Conservation (phyloP, 2,329 filamentous ascomycete genomes). For the Phoma sp. region DNA sequence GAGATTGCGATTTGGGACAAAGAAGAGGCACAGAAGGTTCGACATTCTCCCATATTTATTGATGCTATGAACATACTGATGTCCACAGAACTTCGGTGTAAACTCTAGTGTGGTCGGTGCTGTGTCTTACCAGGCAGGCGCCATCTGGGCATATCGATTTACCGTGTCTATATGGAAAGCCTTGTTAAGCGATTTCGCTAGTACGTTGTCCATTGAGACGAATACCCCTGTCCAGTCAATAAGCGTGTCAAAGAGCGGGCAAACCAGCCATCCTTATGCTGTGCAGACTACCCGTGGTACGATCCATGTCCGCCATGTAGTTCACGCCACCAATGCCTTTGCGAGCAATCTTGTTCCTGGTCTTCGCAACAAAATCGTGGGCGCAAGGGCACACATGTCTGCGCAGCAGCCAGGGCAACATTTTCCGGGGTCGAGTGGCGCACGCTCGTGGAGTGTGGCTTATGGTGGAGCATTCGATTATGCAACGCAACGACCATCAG, state of each 20-base stretch:
- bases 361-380: slow-evolving; percentile 43
- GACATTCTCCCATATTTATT: background rate
- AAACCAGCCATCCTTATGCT: slow-evolving; percentile 26
- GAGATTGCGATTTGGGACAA: slow-evolving; percentile 5
- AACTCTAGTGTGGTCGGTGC: slow-evolving; percentile 24
- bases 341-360: slow-evolving; percentile 60
- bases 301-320: slow-evolving; percentile 58
- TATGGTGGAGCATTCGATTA: background rate
- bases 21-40: background rate
- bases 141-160: slow-evolving; percentile 28
- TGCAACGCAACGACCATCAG: background rate
- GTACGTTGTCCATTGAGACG: background rate
- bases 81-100: slow-evolving; percentile 16
- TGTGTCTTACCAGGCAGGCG: slow-evolving; percentile 42
- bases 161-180: slow-evolving; percentile 16
- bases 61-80: background rate
- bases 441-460: background rate
- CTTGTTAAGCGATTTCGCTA: background rate
- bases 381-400: slow-evolving; percentile 54
- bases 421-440: background rate
- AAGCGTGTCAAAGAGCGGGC: background rate
- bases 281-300: slow-evolving; percentile 57
- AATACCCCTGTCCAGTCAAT: background rate
- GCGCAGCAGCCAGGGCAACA: slow-evolving; percentile 22
- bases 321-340: slow-evolving; percentile 67